These are phyloP conservation scores for Plenodomus lindquistii DNA, from an alignment of 2,329 filamentous ascomycete genomes.

Conservation along the genomic window DNA sequence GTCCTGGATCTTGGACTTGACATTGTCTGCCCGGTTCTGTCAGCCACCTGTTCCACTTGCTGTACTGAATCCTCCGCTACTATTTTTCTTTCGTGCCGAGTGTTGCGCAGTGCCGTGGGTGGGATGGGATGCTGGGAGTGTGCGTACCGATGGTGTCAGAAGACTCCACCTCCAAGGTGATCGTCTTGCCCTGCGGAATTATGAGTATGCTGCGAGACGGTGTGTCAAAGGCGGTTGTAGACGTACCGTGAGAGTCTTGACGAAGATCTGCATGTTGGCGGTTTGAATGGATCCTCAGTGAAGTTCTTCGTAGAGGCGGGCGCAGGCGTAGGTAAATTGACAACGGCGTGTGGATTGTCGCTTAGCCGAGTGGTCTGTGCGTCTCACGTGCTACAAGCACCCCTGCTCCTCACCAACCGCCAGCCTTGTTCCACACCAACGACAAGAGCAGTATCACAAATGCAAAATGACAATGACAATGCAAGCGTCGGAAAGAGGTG, in stretches of 20 bases:
- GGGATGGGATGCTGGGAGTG: conserved; percentile 15
- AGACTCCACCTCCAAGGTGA: conserved; percentile 95
- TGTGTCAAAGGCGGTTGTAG: not conserved
- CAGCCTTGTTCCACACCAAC: not conserved
- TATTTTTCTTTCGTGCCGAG: conserved; percentile 2
- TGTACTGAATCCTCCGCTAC: not conserved
- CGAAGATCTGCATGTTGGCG: conserved; percentile 66
- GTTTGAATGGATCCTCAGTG: conserved; percentile 34
- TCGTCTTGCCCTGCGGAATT: conserved; percentile 89
- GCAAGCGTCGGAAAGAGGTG: too few relatives aligned
- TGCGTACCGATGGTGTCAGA: conserved; percentile 79
- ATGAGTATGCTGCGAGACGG: not conserved
- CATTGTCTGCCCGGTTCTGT: conserved; percentile 73
- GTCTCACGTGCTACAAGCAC: conserved; percentile 13
- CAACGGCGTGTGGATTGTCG: conserved; percentile 19
- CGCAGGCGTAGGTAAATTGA: conserved; percentile 21
- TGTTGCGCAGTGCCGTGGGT: conserved; percentile 14
- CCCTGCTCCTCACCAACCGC: not conserved
- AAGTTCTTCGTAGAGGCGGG: conserved; percentile 27
- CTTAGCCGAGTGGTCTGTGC: conserved; percentile 14
- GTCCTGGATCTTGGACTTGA: conserved; percentile 99
- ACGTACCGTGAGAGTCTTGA: conserved; percentile 74
- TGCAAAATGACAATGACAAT: not conserved
- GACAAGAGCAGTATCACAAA: not conserved
- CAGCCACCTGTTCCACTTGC: conserved; percentile 13